These are phyloP conservation scores for Dendrocalamus sinicus DNA, from an alignment of 176 grass and related monocot genomes.

Conservation along the genomic window DNA sequence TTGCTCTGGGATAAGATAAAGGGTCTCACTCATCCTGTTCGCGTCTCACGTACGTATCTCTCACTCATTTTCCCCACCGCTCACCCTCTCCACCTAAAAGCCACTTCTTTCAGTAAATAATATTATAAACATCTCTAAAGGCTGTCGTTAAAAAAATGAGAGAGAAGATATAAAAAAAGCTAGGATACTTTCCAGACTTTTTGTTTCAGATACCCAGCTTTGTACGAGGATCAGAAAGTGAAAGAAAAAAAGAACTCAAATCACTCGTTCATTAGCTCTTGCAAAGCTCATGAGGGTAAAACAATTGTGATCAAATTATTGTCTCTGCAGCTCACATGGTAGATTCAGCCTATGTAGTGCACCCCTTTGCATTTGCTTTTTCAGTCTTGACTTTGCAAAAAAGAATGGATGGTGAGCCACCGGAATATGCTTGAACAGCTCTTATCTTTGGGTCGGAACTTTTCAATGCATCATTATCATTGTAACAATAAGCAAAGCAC, in stretches of 20 bases:
- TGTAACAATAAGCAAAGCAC: constrained; percentile 26
- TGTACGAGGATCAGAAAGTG: constrained; percentile 34
- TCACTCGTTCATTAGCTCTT: not conserved
- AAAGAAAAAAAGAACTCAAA: constrained; percentile 8
- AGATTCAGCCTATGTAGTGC: not conserved
- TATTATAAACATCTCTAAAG: not conserved
- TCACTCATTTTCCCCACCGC: no score
- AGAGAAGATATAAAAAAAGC: not conserved
- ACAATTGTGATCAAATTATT: not conserved
- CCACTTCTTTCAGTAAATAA: no score
- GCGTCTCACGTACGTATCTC: no score
- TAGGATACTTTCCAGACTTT: not conserved
- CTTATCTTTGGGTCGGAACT: not conserved
- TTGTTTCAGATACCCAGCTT: constrained; percentile 24
- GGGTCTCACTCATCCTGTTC: no score
- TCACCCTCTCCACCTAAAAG: no score
- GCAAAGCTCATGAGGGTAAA: not conserved
- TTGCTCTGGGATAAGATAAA: no score
- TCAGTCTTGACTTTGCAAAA: constrained; percentile 22
- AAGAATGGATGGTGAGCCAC: constrained; percentile 17
- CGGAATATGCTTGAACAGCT: constrained; percentile 24
- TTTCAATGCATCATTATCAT: not conserved
- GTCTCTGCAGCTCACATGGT: not conserved
- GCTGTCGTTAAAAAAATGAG: not conserved
- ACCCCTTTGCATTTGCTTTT: constrained; percentile 22